phyloP scores from a whole-genome alignment of 2,329 filamentous ascomycete species.

The Decorospora gaudefroyi region DNA sequence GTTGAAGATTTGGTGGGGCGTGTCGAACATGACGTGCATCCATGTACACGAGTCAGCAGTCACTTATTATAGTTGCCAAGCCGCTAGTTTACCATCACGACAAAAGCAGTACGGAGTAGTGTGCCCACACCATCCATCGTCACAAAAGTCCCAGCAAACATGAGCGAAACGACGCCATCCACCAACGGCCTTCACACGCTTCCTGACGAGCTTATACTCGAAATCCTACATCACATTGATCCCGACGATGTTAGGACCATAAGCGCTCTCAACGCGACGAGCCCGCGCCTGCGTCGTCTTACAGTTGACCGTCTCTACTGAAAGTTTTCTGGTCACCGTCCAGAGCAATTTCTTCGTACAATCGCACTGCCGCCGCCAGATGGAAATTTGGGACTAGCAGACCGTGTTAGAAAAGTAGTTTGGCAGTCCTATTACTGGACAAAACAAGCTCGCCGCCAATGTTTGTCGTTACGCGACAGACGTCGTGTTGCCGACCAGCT shows the following conservation, averaged over 20 bases:
- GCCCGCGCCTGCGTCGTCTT: conserved; percentile 8
- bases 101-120: too few species aligned
- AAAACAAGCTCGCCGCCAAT: not conserved
- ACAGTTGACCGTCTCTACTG: conserved; percentile 8
- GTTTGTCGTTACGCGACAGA: conserved; percentile 3
- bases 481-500: conserved; percentile 1
- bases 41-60: conserved; percentile 6
- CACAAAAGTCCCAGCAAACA: too few species aligned
- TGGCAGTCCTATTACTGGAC: conserved; percentile 6
- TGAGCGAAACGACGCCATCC: too few species aligned
- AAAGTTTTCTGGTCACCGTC: conserved; percentile 2
- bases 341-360: conserved; percentile 13
- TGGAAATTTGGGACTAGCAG: not conserved
- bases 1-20: conserved; percentile 15
- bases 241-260: conserved; percentile 5
- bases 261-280: conserved; percentile 7
- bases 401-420: conserved; percentile 6
- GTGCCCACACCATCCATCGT: too few species aligned
- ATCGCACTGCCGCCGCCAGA: conserved; percentile 3
- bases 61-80: too few species aligned
- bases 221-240: conserved; percentile 6
- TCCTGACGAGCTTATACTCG: conserved; percentile 13
- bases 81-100: too few species aligned
- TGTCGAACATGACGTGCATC: conserved; percentile 15
- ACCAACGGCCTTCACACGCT: too few species aligned